A percentile compares a stretch with the other conserved stretches of the same genome.
Conservation (phyloP, 805 yeast species). For the Suhomyces sp. region DNA sequence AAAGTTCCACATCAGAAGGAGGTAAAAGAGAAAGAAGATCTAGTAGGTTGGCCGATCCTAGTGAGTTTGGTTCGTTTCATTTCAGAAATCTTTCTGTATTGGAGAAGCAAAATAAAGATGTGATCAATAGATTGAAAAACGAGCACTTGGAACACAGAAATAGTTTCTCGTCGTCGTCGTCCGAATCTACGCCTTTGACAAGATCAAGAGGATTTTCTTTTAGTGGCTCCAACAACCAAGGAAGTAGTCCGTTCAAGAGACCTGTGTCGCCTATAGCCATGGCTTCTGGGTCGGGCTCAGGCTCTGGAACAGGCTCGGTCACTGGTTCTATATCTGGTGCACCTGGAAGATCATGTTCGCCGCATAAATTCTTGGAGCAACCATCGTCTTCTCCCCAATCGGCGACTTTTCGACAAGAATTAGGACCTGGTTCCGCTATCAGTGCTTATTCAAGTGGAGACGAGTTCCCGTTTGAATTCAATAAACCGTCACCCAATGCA, state of each 20-base stretch:
- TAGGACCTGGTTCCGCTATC: slow-evolving; percentile 27
- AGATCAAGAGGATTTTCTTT: slow-evolving; percentile 32
- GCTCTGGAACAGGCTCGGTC: neutral
- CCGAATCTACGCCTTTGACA: slow-evolving; percentile 38
- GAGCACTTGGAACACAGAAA: slow-evolving; percentile 70
- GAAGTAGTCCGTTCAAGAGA: slow-evolving; percentile 38
- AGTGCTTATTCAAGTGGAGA: slow-evolving; percentile 33
- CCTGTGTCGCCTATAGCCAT: slow-evolving; percentile 43
- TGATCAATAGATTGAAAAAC: slow-evolving; percentile 76
- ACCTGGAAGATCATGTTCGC: slow-evolving; percentile 22
- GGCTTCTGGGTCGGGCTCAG: slow-evolving; percentile 3
- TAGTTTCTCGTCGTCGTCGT: slow-evolving; percentile 48
- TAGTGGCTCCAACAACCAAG: slow-evolving; percentile 14
- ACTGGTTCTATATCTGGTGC: slow-evolving; percentile 2
- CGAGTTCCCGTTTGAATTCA: slow-evolving; percentile 16
- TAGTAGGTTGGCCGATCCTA: slow-evolving; percentile 65
- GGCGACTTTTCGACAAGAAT: slow-evolving; percentile 23
- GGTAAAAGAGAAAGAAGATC: slow-evolving; percentile 65
- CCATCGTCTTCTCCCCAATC: slow-evolving; percentile 15
- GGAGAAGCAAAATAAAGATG: slow-evolving; percentile 92
- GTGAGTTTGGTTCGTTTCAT: slow-evolving; percentile 89
- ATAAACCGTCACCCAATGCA: slow-evolving; percentile 11
- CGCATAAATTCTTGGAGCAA: slow-evolving; percentile 19
- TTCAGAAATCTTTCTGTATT: slow-evolving; percentile 85
- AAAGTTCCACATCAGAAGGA: slow-evolving; percentile 9